Percentiles rank a stretch among this genome's conserved stretches.
Conservation (phyloP, 768 basidiomycete genomes). For the Daedaleopsis nitida region DNA sequence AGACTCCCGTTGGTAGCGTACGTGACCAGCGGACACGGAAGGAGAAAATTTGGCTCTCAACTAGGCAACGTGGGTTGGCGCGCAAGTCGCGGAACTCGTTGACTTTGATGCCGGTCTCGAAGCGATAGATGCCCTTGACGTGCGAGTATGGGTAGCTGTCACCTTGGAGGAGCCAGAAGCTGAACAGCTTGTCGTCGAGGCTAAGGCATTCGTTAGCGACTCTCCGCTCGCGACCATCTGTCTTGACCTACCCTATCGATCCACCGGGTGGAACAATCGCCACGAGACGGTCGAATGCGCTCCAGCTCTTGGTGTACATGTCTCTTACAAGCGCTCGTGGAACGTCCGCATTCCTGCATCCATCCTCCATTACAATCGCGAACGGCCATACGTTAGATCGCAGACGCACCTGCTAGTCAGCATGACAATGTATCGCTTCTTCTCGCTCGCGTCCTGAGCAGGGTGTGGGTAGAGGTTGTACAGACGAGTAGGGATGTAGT, state of each 20-base stretch:
- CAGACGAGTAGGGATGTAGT: constrained; percentile 73
- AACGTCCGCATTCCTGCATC: constrained; percentile 76
- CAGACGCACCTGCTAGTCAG: constrained; percentile 64
- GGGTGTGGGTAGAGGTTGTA: constrained; percentile 82
- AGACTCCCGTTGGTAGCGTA: constrained; percentile 68
- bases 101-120: constrained; percentile 87
- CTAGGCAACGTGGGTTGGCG: constrained; percentile 83
- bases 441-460: constrained; percentile 74
- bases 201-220: constrained; percentile 36
- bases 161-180: constrained; percentile 84
- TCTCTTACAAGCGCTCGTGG: constrained; percentile 83
- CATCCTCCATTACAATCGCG: background rate
- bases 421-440: constrained; percentile 72
- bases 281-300: constrained; percentile 85
- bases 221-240: background rate
- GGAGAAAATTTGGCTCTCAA: constrained; percentile 79
- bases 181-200: constrained; percentile 90
- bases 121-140: constrained; percentile 84
- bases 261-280: constrained; percentile 91
- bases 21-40: constrained; percentile 84
- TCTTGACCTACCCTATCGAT: constrained; percentile 70
- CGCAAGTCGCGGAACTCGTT: constrained; percentile 87
- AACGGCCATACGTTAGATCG: background rate
- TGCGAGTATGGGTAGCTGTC: constrained; percentile 76
- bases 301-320: constrained; percentile 94